Conservation (phyloP, 441 rosid genomes). For the Syzygium syzygioides region DNA sequence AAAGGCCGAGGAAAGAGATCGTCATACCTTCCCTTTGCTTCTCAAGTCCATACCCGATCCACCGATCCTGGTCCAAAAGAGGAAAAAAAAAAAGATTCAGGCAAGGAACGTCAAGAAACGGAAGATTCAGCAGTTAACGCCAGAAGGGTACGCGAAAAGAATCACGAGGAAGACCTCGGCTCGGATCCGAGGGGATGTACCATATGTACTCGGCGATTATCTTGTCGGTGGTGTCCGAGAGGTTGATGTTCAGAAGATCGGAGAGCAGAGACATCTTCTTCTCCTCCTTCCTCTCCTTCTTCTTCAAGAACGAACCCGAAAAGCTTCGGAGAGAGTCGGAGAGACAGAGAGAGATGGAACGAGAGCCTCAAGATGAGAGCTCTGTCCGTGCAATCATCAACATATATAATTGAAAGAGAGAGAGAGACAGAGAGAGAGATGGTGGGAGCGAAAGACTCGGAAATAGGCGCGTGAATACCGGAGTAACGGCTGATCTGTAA, state of each 20-base stretch:
- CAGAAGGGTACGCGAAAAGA: neutral
- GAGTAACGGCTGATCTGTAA: neutral
- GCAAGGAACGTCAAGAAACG: neutral
- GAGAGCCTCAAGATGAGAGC: neutral
- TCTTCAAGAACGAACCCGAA: neutral
- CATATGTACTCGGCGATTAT: conserved; percentile 23
- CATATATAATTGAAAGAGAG: neutral
- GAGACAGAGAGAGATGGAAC: neutral
- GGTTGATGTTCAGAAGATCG: conserved; percentile 14
- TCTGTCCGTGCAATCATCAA: neutral
- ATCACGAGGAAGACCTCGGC: neutral
- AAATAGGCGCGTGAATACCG: neutral
- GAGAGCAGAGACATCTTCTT: conserved; percentile 9
- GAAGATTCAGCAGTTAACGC: neutral
- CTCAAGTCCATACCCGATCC: conserved; percentile 21
- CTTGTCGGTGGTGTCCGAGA: conserved; percentile 13
- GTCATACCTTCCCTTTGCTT: conserved; percentile 14
- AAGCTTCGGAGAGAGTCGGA: neutral
- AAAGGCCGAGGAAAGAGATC: neutral
- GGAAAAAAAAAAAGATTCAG: neutral
- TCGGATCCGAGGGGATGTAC: neutral
- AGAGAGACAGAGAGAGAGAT: no score
- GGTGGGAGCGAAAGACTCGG: neutral
- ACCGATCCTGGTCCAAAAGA: conserved; percentile 10
- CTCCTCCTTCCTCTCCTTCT: neutral